Evolutionary conservation across 495 filamentous ascomycete species (phyloP).

Genomic region (Trichoderma orchidacearum): DNA sequence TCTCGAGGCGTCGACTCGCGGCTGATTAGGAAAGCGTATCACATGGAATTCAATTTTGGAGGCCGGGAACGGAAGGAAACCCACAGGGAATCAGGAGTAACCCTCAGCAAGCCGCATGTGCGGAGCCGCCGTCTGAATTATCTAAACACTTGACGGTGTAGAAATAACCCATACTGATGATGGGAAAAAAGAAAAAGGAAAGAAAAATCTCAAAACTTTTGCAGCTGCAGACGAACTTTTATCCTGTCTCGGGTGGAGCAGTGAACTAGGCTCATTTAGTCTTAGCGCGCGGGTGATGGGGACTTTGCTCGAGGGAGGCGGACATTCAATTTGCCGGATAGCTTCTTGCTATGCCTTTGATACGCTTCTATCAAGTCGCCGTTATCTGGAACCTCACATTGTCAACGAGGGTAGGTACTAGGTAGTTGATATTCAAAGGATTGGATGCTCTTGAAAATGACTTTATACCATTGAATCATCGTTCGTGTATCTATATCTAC

Average conservation of each 20-base stretch:
- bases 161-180: conserved; percentile 5
- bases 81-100: conserved; percentile 14
- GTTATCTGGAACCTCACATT: too few species aligned
- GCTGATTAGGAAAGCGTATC: conserved; percentile 11
- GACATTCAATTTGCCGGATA: neutral
- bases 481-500: too few species aligned
- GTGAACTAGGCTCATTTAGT: neutral
- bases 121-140: conserved; percentile 14
- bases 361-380: too few species aligned
- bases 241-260: neutral
- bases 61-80: conserved; percentile 26
- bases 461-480: too few species aligned
- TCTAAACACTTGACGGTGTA: conserved; percentile 22
- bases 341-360: too few species aligned
- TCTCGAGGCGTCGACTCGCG: conserved; percentile 12
- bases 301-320: neutral
- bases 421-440: too few species aligned
- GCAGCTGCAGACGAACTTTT: neutral
- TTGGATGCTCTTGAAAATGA: too few species aligned
- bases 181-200: neutral
- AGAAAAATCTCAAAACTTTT: neutral
- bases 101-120: conserved; percentile 23
- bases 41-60: conserved; percentile 13
- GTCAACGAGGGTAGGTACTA: too few species aligned
- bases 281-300: too few species aligned